Conservation (phyloP, 306 rosid species). For the Begonia fuchsioides region DNA sequence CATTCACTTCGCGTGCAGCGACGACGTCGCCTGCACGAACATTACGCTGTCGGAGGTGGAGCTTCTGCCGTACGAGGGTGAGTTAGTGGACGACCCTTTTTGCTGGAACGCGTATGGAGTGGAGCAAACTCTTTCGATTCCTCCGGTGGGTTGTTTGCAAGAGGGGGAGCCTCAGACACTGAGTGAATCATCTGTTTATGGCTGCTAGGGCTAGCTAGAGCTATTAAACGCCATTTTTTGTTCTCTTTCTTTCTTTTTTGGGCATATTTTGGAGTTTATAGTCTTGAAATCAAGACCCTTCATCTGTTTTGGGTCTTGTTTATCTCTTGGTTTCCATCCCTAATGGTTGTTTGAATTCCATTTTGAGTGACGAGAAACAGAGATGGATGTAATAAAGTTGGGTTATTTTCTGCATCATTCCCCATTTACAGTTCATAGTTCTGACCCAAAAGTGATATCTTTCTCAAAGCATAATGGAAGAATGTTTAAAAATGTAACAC, state of each 20-base stretch:
- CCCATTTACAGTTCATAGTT: no score
- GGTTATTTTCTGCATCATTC: no score
- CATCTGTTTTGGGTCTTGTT: constrained; percentile 4
- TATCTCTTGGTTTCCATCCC: constrained; percentile 15
- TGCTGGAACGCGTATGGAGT: constrained; percentile 94
- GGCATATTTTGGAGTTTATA: no score
- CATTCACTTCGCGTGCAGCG: constrained; percentile 91
- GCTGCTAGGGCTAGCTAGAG: constrained; percentile 32
- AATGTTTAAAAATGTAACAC: no score
- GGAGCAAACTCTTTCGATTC: constrained; percentile 64
- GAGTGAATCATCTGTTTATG: constrained; percentile 28
- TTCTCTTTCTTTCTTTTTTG: no score
- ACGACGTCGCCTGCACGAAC: constrained; percentile 72
- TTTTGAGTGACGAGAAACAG: constrained; percentile 14
- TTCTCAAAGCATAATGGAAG: no score
- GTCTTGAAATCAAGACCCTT: background rate
- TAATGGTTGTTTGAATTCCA: constrained; percentile 13
- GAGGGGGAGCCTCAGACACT: constrained; percentile 48
- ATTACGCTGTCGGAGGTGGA: constrained; percentile 75
- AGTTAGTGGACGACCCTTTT: constrained; percentile 66
- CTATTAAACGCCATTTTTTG: background rate
- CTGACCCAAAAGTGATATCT: no score
- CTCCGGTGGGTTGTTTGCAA: constrained; percentile 73
- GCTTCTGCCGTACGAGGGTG: constrained; percentile 65
- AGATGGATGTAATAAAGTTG: background rate